Base-by-base conservation (phyloP, 2,329 filamentous ascomycete genomes). In the Penicillium janthinellum region DNA sequence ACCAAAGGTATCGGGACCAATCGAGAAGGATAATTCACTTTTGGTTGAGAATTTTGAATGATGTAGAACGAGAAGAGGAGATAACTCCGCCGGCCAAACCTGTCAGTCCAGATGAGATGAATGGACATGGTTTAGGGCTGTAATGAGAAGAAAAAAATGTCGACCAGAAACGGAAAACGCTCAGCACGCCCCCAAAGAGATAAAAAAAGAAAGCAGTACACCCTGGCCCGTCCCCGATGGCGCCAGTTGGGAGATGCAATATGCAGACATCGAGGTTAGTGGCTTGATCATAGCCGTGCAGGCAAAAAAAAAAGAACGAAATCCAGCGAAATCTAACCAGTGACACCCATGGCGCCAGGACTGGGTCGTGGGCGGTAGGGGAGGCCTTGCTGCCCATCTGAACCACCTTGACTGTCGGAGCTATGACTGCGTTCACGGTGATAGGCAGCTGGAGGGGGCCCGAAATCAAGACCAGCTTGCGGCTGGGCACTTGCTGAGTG, bases 261-360 rank as follows among this genome's bases (percentile, higher is more conserved):
- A 58, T 59, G 55, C 57, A 52, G 53, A 61, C 61, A 60, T 63
- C 57, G 52, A 63, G 28, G 25, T 58, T 50, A 57, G 58, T 59
- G 49, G 60, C 59, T 59, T 48, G 54, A 60, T 60, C 56, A 57
- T 51, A 65, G 54, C 63, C 65, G 62, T 68, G 66, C 59, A 67
- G 53, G 56, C 59, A 61, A 55, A 58, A 49, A 58, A 49, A 63
- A 54, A 61, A 20, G 50, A 34, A 56, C 55, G 28, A 64, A 61
- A 47, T 57, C 20, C 56, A 38, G 50, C 49, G 45, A 28, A 50
- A 35, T 63, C 66, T 67, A 77, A 49, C 73, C 67, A 60, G 75
- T 74, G 60, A 77, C 74, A 15, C 74, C 75, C 75, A 77, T 77
- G n/a, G 74, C 70, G 25, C 75, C 74, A 28, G 72, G 66, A 60